A percentile compares a stretch with the other conserved stretches of the same genome.
phyloP scores from a whole-genome alignment of 2,329 filamentous ascomycete genomes.

The Ophiosphaerella korrae region DNA sequence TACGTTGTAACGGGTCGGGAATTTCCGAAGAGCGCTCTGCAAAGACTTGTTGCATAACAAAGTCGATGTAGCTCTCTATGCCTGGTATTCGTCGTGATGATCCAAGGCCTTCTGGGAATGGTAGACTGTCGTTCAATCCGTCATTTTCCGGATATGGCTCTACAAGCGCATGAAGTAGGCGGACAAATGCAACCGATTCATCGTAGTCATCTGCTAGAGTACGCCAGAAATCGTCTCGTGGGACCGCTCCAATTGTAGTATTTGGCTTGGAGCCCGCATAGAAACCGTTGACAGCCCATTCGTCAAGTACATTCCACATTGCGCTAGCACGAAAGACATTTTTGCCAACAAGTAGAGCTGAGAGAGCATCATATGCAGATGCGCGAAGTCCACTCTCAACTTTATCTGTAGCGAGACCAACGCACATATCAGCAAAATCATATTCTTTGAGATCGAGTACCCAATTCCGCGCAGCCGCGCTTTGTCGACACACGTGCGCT shows the following conservation, averaged over 20 bases:
- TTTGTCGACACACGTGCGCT: constrained; percentile 78
- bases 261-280: constrained; percentile 40
- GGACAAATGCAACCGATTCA: constrained; percentile 82
- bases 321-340: constrained; percentile 67
- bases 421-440: constrained; percentile 73
- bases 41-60: constrained; percentile 80
- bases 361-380: constrained; percentile 79
- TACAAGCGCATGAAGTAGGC: constrained; percentile 74
- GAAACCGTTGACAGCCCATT: constrained; percentile 64
- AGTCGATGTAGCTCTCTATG: constrained; percentile 92
- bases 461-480: constrained; percentile 72
- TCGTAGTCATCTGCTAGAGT: constrained; percentile 81
- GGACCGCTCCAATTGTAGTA: constrained; percentile 24
- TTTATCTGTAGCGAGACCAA: constrained; percentile 77
- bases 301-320: constrained; percentile 82
- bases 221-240: constrained; percentile 62
- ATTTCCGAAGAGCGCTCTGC: constrained; percentile 69
- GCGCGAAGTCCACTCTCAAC: constrained; percentile 80
- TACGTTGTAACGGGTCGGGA: constrained; percentile 67
- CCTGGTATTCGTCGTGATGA: constrained; percentile 78
- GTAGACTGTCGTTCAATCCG: constrained; percentile 73
- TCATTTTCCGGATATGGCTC: constrained; percentile 66
- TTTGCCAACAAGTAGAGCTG: constrained; percentile 77
- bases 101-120: constrained; percentile 87
- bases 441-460: constrained; percentile 71